Base-by-base conservation (phyloP, 2,329 filamentous ascomycete genomes). In the Orbilia ellipsospora region DNA sequence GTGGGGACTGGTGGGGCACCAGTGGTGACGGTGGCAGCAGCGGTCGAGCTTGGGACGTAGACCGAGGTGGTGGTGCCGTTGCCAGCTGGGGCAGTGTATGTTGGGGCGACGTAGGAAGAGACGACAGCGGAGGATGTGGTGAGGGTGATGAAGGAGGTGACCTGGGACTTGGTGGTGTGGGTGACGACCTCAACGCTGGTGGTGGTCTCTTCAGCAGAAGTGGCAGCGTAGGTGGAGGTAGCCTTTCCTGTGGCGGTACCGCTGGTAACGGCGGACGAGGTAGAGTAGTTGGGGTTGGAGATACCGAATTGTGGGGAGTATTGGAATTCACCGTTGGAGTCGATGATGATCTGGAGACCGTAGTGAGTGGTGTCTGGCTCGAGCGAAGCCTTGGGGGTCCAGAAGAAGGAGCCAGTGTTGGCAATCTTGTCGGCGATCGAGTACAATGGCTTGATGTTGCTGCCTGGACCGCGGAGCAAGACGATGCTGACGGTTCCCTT, bases 221-320 rank as follows among this genome's bases (percentile, higher is more conserved):
- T 70, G 42, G 77, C 54, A 31, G 75, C 45, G 26, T 65, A 28
- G 28, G 65, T 65, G 59, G 73, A 54, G 74, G 44, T 57, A 74
- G 51, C 36, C 12, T 20, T 12, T 8, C 42, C n/a, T 45, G 70
- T 48, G 20, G 75, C 57, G 13, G 78, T 76, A 55, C 68, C 57
- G 23, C 79, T 64, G 51, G 18, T 65, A 40, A 52, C 20, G 15
- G 45, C 20, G 45, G 16, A 18, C 6, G 45, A 16, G 6, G 31
- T 8, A 16, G 48, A 12, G 55, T 52, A 68, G 48, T 69, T 82
- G 64, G 81, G 73, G 54, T 85, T 86, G 75, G 82, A 83, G 83
- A 90, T 84, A 79, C 88, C 88, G 83, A 89, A 89, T 81, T 89
- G 87, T 72, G 86, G 87, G 51, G 85, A 86, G 82, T 85, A 88